phyloP scores from a whole-genome alignment of 345 rosid genomes.

The Eucalyptus guilfoylei region DNA sequence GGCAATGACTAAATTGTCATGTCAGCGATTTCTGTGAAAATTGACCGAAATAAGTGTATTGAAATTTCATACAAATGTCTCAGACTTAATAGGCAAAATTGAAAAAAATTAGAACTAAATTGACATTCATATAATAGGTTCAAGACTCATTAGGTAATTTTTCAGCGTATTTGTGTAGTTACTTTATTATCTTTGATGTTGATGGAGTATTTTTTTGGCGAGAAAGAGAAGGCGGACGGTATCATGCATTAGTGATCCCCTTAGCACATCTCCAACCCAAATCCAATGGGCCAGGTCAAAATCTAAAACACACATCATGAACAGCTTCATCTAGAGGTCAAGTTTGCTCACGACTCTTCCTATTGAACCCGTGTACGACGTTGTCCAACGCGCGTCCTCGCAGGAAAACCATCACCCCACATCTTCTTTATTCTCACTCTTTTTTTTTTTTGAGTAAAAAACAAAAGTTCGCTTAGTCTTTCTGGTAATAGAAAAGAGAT shows the following conservation, averaged over 20 bases:
- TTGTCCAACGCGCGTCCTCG: not conserved
- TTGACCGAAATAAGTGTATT: not conserved
- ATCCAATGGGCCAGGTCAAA: not conserved
- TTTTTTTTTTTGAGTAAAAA: not conserved
- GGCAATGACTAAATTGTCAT: not conserved
- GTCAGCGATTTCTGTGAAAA: not conserved
- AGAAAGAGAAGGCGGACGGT: not conserved
- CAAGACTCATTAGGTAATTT: not conserved
- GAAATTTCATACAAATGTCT: not conserved
- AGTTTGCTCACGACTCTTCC: not conserved
- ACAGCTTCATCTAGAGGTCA: not conserved
- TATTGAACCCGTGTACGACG: not conserved
- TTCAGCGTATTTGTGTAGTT: not conserved
- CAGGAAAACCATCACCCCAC: not conserved
- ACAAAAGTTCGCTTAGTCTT: not conserved
- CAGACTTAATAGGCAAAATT: not conserved
- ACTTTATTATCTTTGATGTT: not conserved
- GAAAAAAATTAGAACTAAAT: not conserved
- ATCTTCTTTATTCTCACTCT: not conserved
- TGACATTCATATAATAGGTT: not conserved
- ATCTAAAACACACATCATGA: not conserved
- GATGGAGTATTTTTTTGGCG: not conserved
- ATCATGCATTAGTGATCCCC: not conserved
- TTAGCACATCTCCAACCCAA: not conserved
- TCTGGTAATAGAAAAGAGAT: not conserved